Conservation (phyloP, 2,329 filamentous ascomycete species). For the Emmonsiellopsis sp. region DNA sequence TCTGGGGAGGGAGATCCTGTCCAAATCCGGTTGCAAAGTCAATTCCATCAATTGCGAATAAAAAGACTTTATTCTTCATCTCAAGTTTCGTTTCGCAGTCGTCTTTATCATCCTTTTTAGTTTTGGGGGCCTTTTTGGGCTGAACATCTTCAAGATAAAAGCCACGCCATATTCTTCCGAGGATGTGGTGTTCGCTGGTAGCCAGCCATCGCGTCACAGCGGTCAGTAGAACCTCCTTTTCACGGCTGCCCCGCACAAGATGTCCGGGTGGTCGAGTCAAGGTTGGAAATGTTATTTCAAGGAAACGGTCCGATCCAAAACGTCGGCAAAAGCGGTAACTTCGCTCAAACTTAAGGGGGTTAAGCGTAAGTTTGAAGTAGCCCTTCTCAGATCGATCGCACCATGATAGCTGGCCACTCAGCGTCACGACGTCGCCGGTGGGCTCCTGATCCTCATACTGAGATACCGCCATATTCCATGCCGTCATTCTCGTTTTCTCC, state of each 20-base stretch:
- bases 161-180: conserved; percentile 35
- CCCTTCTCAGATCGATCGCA: conserved; percentile 21
- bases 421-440: conserved; percentile 26
- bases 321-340: conserved; percentile 37
- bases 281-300: conserved; percentile 30
- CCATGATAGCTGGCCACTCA: conserved; percentile 34
- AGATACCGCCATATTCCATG: conserved; percentile 27
- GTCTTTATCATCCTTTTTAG: conserved; percentile 12
- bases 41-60: conserved; percentile 37
- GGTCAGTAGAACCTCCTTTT: conserved; percentile 22
- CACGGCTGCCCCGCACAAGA: conserved; percentile 13
- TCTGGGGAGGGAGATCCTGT: conserved; percentile 13
- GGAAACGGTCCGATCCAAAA: conserved; percentile 38
- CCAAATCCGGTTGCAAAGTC: conserved; percentile 22
- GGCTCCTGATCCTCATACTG: conserved; percentile 19
- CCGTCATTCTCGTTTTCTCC: conserved; percentile 20
- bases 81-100: not conserved
- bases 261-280: conserved; percentile 19
- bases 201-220: conserved; percentile 32
- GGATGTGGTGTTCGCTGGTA: conserved; percentile 26
- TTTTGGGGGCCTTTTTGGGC: conserved; percentile 18
- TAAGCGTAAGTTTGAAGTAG: conserved; percentile 30
- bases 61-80: conserved; percentile 23
- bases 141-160: conserved; percentile 36
- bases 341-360: conserved; percentile 32